phyloP scores from a whole-genome alignment of 2,329 filamentous ascomycete genomes.

The Phaeomoniella chlamydospora region DNA sequence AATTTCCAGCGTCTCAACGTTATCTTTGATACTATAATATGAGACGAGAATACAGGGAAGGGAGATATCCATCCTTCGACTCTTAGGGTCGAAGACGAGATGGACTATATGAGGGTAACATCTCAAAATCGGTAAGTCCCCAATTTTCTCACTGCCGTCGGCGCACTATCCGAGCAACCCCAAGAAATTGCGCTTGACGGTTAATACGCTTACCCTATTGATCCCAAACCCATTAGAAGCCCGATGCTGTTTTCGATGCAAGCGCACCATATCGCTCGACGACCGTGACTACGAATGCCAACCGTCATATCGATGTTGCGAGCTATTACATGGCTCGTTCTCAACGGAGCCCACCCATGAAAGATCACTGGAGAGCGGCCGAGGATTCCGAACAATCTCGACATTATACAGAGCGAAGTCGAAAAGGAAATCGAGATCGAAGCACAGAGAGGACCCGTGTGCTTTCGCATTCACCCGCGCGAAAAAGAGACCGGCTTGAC shows the following conservation, averaged over 20 bases:
- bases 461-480: conserved; percentile 7
- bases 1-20: too few relatives aligned
- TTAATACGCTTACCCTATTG: neutral
- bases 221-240: neutral
- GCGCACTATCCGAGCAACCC: neutral
- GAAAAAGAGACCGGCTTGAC: conserved; percentile 3
- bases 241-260: neutral
- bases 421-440: neutral
- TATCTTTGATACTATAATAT: too few relatives aligned
- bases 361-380: conserved; percentile 32
- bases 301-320: conserved; percentile 21
- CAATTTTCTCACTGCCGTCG: neutral
- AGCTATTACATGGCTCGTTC: conserved; percentile 33
- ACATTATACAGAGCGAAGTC: conserved; percentile 7
- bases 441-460: conserved; percentile 9
- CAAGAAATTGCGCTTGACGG: neutral
- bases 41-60: too few relatives aligned
- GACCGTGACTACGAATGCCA: conserved; percentile 6
- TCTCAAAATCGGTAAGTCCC: neutral
- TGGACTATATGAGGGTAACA: too few relatives aligned
- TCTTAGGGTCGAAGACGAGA: too few relatives aligned
- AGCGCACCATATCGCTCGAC: neutral
- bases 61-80: too few relatives aligned
- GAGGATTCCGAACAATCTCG: conserved; percentile 23
- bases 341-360: conserved; percentile 33